Conservation (phyloP, 345 rosid species). For the Lepidium didymum region DNA sequence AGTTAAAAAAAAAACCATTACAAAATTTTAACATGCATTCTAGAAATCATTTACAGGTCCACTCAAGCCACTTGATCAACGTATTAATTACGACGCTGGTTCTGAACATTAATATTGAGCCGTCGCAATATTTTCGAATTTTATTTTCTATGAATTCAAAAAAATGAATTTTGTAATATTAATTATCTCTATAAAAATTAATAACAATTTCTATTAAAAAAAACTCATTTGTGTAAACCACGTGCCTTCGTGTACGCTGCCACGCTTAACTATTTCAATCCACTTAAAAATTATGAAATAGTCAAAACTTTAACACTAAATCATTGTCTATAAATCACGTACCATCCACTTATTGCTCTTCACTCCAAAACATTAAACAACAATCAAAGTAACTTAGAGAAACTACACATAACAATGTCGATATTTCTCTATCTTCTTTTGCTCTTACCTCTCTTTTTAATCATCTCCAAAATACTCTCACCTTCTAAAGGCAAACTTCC, state of each 20-base stretch:
- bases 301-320: slow-evolving; percentile 12
- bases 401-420: not conserved
- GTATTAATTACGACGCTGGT: no score
- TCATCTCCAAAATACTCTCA: not conserved
- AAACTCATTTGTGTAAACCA: not conserved
- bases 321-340: not conserved
- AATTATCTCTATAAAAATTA: no score
- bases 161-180: no score
- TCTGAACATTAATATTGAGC: no score
- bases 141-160: no score
- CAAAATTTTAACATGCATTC: no score
- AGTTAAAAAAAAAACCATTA: no score
- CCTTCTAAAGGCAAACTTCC: slow-evolving; percentile 22
- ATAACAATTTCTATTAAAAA: no score
- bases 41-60: no score
- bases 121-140: no score
- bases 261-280: not conserved
- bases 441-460: slow-evolving; percentile 5
- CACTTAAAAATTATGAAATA: not conserved
- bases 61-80: no score
- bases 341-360: slow-evolving; percentile 1
- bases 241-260: not conserved
- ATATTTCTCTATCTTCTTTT: not conserved
- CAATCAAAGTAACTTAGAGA: not conserved
- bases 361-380: slow-evolving; percentile 11